phyloP scores from a whole-genome alignment of 2,329 filamentous ascomycete genomes.

The Claviceps pusilla region DNA sequence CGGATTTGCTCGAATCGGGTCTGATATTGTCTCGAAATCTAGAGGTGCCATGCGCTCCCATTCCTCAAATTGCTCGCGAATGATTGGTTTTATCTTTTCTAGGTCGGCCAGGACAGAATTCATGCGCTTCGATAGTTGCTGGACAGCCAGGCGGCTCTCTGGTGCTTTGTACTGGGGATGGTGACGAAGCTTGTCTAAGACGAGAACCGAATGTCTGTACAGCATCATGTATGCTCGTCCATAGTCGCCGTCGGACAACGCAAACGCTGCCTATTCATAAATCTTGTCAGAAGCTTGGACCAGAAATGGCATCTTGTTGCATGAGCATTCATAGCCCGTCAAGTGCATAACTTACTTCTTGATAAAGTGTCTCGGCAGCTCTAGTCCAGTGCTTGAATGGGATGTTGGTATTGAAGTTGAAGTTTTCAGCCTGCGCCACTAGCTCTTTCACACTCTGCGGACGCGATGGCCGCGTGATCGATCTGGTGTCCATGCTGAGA shows the following conservation, averaged over 20 bases:
- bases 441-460: slow-evolving; percentile 66
- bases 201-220: slow-evolving; percentile 77
- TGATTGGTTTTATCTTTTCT: slow-evolving; percentile 64
- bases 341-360: slow-evolving; percentile 46
- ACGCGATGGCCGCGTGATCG: slow-evolving; percentile 23
- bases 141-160: slow-evolving; percentile 49
- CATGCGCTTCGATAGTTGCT: slow-evolving; percentile 32
- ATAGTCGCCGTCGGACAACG: slow-evolving; percentile 71
- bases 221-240: slow-evolving; percentile 81
- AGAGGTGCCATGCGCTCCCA: slow-evolving; percentile 43
- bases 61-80: slow-evolving; percentile 54
- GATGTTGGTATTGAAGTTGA: slow-evolving; percentile 65
- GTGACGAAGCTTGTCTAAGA: slow-evolving; percentile 55
- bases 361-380: slow-evolving; percentile 61
- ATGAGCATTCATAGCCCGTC: not conserved
- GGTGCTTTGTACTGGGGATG: slow-evolving; percentile 63
- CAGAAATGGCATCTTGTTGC: not conserved
- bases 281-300: not conserved
- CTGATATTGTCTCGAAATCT: slow-evolving; percentile 12
- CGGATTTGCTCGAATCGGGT: slow-evolving; percentile 8
- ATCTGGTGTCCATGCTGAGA: slow-evolving; percentile 15
- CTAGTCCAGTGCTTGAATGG: slow-evolving; percentile 69
- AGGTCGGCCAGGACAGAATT: slow-evolving; percentile 51
- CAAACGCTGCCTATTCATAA: slow-evolving; percentile 55
- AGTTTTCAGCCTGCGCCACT: slow-evolving; percentile 57